Base-by-base conservation (phyloP, 768 basidiomycete species). In the Boletus bicolor region DNA sequence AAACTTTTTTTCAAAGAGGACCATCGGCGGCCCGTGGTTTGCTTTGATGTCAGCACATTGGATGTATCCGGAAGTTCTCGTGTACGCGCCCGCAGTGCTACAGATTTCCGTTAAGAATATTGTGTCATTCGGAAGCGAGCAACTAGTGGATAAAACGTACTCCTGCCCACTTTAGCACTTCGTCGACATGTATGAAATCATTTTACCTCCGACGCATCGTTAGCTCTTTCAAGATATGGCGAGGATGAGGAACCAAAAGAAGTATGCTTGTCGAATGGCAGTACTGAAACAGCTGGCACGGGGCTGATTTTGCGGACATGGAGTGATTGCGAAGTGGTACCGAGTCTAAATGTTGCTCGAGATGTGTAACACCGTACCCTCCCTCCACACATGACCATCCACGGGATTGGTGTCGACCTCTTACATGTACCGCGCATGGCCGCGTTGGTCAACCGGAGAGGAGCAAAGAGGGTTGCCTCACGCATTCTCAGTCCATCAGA, bases 201-300 rank as follows among this genome's bases (percentile, higher is more conserved):
- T 3, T n/a, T 32, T 7, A 7, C 30, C 30, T n/a, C 24, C 5
- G 15, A 9, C 3, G 5, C 35, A 39, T 56, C 51, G 10, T 54
- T 60, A 11, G 63, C 60, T 3, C 49, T 24, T 24, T 3, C 21
- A 24, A 24, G 21, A 69, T 99, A 97, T 65, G 96, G 96, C 35
- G 96, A 98, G 75, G 93, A 95, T 56, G 96, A 99, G 69, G 96
- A 99, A 68, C 95, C 96, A 15, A 93, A 89, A 77, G 92, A 92
- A 83, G 91, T 89, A 65, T 54, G 77, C 58, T 21, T 37, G 19
- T 48, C 54, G 34, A 54, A 46, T 42, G 34, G 15, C 53, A 41
- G 47, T 45, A 54, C 49, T 65, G 46, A 57, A 38, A 61, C 62
- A 95, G 88, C 95, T 24, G 21, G 21, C 94, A 12, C 90, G 83